Percentiles rank a stretch among this genome's conserved stretches.
phyloP scores from a whole-genome alignment of 441 rosid species.

The Biscutella auriculata region DNA sequence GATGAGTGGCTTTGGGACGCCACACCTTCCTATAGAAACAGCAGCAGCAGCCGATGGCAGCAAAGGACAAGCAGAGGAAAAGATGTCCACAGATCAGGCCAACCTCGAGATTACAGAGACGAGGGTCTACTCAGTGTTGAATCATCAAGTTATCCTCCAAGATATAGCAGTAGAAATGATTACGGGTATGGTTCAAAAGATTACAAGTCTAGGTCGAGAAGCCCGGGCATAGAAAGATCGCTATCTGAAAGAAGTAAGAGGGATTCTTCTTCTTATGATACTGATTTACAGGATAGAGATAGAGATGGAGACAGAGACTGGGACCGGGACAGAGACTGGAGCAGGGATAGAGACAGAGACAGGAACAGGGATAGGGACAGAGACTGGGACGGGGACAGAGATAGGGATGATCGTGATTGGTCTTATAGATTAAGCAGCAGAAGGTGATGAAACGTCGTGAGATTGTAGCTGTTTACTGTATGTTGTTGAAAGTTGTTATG shows the following conservation, averaged over 20 bases:
- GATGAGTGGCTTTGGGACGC: constrained; percentile 63
- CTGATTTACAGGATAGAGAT: constrained; percentile 1
- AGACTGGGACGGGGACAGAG: not conserved
- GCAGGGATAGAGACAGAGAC: not conserved
- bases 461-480: constrained; percentile 11
- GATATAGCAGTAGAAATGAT: constrained; percentile 31
- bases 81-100: no score
- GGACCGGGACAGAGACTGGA: not conserved
- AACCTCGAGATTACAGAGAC: constrained; percentile 33
- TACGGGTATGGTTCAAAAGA: constrained; percentile 19
- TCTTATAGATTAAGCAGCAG: constrained; percentile 18
- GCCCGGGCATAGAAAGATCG: constrained; percentile 30
- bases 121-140: constrained; percentile 52
- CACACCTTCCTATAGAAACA: constrained; percentile 31
- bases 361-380: not conserved
- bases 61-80: constrained; percentile 38
- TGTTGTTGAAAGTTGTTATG: constrained; percentile 15
- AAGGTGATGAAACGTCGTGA: constrained; percentile 13
- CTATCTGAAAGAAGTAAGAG: constrained; percentile 14
- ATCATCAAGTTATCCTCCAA: constrained; percentile 49
- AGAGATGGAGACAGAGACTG: constrained; percentile 3
- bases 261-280: constrained; percentile 8
- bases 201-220: constrained; percentile 23
- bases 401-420: constrained; percentile 21
- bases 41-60: constrained; percentile 22